A percentile compares a stretch with the other conserved stretches of the same genome.
These are phyloP conservation scores for maize (Zea mays) DNA, from an alignment of 176 grass and related monocot genomes.

Conservation along the genomic window DNA sequence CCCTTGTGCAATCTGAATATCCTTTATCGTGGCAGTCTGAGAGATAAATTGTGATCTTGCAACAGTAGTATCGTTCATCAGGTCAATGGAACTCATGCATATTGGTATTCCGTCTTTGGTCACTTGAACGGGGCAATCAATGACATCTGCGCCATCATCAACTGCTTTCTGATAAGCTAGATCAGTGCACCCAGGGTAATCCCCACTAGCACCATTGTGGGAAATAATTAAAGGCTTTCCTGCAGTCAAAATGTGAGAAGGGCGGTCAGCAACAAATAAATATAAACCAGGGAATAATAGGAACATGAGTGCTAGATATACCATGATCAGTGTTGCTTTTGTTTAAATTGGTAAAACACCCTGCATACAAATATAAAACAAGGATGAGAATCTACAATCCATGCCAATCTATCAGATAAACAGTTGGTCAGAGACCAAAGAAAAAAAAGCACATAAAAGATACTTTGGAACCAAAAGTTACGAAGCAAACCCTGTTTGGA, in stretches of 20 bases:
- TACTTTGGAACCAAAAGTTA: background rate
- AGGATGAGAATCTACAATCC: slow-evolving; percentile 34
- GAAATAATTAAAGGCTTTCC: slow-evolving; percentile 84
- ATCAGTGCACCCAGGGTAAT: slow-evolving; percentile 89
- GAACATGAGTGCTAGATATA: slow-evolving; percentile 23
- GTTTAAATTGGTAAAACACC: slow-evolving; percentile 81
- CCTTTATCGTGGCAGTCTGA: slow-evolving; percentile 42
- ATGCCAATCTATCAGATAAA: background rate
- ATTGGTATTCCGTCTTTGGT: slow-evolving; percentile 73
- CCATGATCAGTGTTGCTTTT: slow-evolving; percentile 72
- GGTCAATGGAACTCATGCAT: slow-evolving; percentile 73
- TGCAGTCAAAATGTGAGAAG: slow-evolving; percentile 31
- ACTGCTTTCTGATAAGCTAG: slow-evolving; percentile 85
- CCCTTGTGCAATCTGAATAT: slow-evolving; percentile 61
- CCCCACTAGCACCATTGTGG: slow-evolving; percentile 90
- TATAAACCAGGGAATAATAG: background rate
- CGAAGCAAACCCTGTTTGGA: background rate
- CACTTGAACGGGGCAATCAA: slow-evolving; percentile 88
- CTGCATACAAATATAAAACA: slow-evolving; percentile 48
- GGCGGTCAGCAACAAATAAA: slow-evolving; percentile 3
- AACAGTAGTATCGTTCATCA: slow-evolving; percentile 74
- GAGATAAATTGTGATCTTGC: slow-evolving; percentile 55
- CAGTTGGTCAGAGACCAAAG: background rate
- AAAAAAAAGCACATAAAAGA: slow-evolving; percentile 15
- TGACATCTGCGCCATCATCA: slow-evolving; percentile 78